Percentiles rank a stretch among this genome's conserved stretches.
Evolutionary conservation across 2,329 filamentous ascomycete genomes (phyloP).

Genomic region (Clonostachys sp.): DNA sequence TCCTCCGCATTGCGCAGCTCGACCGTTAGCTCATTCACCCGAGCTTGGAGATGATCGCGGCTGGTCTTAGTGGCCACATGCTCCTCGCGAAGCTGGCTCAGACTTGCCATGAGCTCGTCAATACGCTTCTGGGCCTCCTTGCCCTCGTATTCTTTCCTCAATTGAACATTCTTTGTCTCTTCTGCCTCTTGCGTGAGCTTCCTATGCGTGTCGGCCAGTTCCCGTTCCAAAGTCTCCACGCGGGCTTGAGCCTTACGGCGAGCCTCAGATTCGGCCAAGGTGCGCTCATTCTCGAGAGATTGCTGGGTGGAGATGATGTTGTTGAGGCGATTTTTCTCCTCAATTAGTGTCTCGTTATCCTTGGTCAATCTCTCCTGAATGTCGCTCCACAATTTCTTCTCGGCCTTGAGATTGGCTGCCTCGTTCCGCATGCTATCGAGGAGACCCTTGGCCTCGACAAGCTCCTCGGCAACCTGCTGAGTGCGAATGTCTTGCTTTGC

Average conservation of each 20-base stretch:
- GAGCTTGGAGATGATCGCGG: constrained; percentile 81
- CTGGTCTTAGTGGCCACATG: constrained; percentile 81
- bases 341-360: constrained; percentile 79
- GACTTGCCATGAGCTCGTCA: constrained; percentile 79
- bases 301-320: constrained; percentile 80
- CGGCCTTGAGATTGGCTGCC: constrained; percentile 86
- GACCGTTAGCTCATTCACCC: constrained; percentile 84
- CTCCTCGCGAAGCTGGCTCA: constrained; percentile 81
- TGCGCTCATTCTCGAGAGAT: constrained; percentile 86
- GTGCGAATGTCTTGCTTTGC: constrained; percentile 87
- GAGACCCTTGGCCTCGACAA: constrained; percentile 78
- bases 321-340: constrained; percentile 82
- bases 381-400: constrained; percentile 91
- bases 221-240: constrained; percentile 73
- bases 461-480: constrained; percentile 88
- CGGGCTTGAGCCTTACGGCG: constrained; percentile 75
- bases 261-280: constrained; percentile 76
- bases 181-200: constrained; percentile 81
- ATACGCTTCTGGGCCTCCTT: constrained; percentile 87
- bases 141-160: constrained; percentile 86
- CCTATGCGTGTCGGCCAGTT: constrained; percentile 73
- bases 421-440: constrained; percentile 87
- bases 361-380: constrained; percentile 85
- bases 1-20: constrained; percentile 89
- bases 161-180: constrained; percentile 74